Evolutionary conservation across 2,329 filamentous ascomycete genomes (phyloP).

Genomic region (Knoxdaviesia proteae): DNA sequence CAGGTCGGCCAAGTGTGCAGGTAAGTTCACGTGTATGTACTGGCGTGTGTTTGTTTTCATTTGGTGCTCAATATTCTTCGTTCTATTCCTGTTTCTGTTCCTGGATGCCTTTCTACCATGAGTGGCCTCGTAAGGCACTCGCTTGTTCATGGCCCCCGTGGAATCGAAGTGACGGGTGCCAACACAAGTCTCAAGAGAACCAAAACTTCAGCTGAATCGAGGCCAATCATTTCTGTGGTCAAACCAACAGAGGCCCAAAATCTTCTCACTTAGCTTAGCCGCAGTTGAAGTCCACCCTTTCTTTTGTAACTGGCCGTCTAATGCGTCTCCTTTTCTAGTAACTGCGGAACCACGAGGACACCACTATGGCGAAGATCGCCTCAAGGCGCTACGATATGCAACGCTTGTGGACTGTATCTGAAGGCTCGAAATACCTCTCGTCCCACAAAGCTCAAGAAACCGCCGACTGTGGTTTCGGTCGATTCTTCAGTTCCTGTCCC

Average conservation of each 20-base stretch:
- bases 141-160: no score
- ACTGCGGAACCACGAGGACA: constrained; percentile 84
- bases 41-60: not conserved
- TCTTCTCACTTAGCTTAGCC: constrained; percentile 3
- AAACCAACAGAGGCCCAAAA: not conserved
- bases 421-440: constrained; percentile 84
- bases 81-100: not conserved
- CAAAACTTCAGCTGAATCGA: no score
- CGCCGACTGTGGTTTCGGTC: constrained; percentile 28
- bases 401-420: constrained; percentile 85
- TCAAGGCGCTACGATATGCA: constrained; percentile 86
- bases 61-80: not conserved
- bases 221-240: no score
- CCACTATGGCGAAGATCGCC: constrained; percentile 89
- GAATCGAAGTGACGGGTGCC: no score
- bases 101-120: not conserved
- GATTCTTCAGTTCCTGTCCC: constrained; percentile 21
- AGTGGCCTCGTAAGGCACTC: no score
- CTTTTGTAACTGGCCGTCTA: not conserved
- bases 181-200: no score
- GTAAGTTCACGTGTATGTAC: constrained; percentile 21
- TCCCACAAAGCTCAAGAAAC: constrained; percentile 75
- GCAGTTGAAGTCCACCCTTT: not conserved
- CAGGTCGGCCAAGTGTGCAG: constrained; percentile 46
- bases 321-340: constrained; percentile 31